Conservation (phyloP, 2,329 filamentous ascomycete species). For the Phialocephala subalpina region DNA sequence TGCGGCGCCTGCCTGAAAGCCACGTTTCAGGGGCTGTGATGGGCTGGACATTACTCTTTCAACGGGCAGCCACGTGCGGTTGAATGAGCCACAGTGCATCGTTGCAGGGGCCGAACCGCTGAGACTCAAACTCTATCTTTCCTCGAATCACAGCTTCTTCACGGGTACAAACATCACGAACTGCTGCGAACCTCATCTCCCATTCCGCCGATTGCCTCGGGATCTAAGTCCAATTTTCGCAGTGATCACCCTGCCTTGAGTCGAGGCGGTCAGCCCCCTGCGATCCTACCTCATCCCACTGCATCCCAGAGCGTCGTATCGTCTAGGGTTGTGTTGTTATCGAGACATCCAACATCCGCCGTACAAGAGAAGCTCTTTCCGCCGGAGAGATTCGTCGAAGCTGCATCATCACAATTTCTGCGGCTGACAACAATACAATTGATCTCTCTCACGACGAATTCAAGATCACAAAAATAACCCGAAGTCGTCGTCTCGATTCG, state of each 20-base stretch:
- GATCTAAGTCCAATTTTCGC: not conserved
- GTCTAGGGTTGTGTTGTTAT: not conserved
- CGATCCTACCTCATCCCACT: not conserved
- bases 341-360: not conserved
- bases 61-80: conserved; percentile 7
- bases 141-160: not conserved
- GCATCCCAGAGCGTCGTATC: not conserved
- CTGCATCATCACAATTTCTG: not conserved
- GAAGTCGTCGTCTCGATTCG: not conserved
- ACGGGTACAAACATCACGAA: not conserved
- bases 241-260: not conserved
- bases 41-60: not conserved
- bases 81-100: not conserved
- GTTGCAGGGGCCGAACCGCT: conserved; percentile 6
- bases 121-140: not conserved
- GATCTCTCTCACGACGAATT: not conserved
- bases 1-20: not conserved
- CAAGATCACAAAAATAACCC: too few relatives aligned
- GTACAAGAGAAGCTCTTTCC: not conserved
- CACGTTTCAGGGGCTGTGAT: conserved; percentile 1
- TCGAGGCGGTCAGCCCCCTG: not conserved
- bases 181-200: conserved; percentile 5
- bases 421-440: not conserved
- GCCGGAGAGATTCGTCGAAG: not conserved
- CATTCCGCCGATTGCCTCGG: conserved; percentile 7